Evolutionary conservation across 768 basidiomycete species (phyloP).

Genomic region (Suillus subaureus): DNA sequence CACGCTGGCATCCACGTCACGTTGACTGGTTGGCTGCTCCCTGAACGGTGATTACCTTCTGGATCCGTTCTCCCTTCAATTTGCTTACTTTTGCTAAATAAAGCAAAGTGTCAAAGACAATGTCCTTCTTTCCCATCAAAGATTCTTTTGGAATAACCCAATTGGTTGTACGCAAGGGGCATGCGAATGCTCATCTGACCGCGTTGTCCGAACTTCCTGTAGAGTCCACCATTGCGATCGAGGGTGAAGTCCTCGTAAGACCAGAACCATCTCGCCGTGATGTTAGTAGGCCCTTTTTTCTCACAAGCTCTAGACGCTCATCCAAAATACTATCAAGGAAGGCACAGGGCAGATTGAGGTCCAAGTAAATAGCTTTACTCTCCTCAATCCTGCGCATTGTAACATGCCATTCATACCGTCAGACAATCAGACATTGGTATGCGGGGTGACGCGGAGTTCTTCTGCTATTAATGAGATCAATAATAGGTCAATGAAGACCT

Average conservation of each 20-base stretch:
- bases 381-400: conserved; percentile 78
- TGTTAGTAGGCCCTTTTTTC: conserved; percentile 41
- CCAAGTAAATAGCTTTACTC: conserved; percentile 62
- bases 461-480: conserved; percentile 2
- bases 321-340: conserved; percentile 40
- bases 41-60: conserved; percentile 65
- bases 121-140: conserved; percentile 87
- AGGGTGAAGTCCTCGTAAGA: conserved; percentile 70
- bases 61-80: conserved; percentile 32
- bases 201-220: conserved; percentile 64
- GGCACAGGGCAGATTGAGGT: conserved; percentile 82
- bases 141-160: conserved; percentile 80
- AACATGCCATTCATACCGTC: conserved; percentile 86
- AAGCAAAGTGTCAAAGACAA: conserved; percentile 66
- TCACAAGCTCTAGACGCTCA: conserved; percentile 4
- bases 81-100: conserved; percentile 37
- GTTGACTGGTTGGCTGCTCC: conserved; percentile 81
- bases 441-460: conserved; percentile 27
- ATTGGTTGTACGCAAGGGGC: conserved; percentile 59
- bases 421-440: conserved; percentile 72
- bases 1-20: conserved; percentile 63
- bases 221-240: conserved; percentile 77
- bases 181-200: conserved; percentile 34
- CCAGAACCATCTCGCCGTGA: conserved; percentile 63
- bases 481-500: conserved; percentile 82